Evolutionary conservation across 1,139 yeast species (phyloP), one percentile per base, ranked within the genome.

Genomic region (Pichia sp.): DNA sequence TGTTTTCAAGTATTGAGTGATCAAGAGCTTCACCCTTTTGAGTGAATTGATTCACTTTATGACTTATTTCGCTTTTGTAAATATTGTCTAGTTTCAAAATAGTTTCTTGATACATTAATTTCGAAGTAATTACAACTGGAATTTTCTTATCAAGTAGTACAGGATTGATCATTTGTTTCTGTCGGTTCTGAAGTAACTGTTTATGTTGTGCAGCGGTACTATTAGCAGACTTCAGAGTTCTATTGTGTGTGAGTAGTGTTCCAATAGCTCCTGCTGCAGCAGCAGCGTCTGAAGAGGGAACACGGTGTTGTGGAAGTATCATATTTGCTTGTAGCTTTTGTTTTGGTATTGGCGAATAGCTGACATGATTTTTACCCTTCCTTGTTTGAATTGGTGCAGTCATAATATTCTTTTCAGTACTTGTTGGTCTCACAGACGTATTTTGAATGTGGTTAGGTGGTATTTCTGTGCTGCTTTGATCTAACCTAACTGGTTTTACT

Each of bases 71-170:
- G 4, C 70, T 56, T 41, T 64, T 57, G 41, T 59, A 59, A 32
- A 68, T 64, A 38, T 57, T 63, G 46, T 67, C 72, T 35, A 67
- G 46, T 43, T 68, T 68, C 33, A 68, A 52, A 17, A 67, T 59
- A 26, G 52, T 54, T 42, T 66, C 71, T 33, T 54, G 58, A 5
- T 53, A 48, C 45, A 51, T 40, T 22, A 64, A 36, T 34, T 55
- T 58, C 23, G 47, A 51, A 4, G 54, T 51, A 6, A 59, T 54
- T n/a, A 45, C 49, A 18, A 51, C 45, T 4, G 63, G 63, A 4
- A 59, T 51, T 25, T 52, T 53, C 32, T 51, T 57, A 44, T 58
- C 60, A 22, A 56, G 43, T 34, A 59, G 39, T 4, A 58, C 49
- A 10, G 62, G 62, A 39, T 58, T 57, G 19, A 59, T 53, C 44